Conservation (phyloP, 2,329 filamentous ascomycete species). For the Trichoderma lentiforme region DNA sequence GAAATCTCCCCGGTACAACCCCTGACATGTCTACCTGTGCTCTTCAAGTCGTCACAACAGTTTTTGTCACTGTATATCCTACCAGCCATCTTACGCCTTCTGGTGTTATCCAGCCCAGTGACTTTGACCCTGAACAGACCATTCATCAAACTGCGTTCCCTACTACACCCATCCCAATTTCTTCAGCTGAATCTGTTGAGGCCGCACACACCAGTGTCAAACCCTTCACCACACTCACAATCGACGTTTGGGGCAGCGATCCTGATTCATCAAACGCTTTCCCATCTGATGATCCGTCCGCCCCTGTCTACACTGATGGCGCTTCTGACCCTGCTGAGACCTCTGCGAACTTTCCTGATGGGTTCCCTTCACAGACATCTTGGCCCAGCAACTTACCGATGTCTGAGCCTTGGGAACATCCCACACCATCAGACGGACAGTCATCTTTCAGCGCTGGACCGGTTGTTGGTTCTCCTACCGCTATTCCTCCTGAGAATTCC, state of each 20-base stretch:
- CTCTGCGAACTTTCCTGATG: slow-evolving; percentile 20
- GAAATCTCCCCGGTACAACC: slow-evolving; percentile 21
- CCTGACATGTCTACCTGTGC: slow-evolving; percentile 37
- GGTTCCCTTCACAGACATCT: slow-evolving; percentile 21
- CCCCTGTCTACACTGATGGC: slow-evolving; percentile 20
- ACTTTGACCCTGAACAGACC: slow-evolving; percentile 23
- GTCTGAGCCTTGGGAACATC: slow-evolving; percentile 18
- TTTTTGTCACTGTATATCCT: slow-evolving; percentile 47
- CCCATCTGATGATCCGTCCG: slow-evolving; percentile 19
- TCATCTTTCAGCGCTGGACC: background rate
- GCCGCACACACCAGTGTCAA: slow-evolving; percentile 23
- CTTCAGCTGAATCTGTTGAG: slow-evolving; percentile 22
- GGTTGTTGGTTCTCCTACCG: background rate
- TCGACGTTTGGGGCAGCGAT: slow-evolving; percentile 33
- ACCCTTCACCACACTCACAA: slow-evolving; percentile 36
- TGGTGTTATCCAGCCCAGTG: slow-evolving; percentile 12
- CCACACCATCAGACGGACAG: slow-evolving; percentile 17
- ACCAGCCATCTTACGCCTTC: slow-evolving; percentile 25
- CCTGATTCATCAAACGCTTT: slow-evolving; percentile 20
- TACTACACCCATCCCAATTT: slow-evolving; percentile 29
- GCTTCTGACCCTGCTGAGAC: slow-evolving; percentile 20
- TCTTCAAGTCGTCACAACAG: slow-evolving; percentile 39
- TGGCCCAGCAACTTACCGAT: slow-evolving; percentile 21
- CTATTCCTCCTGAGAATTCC: background rate
- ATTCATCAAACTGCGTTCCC: slow-evolving; percentile 23